Conservation (phyloP, 306 rosid genomes). For the Quercus robur region DNA sequence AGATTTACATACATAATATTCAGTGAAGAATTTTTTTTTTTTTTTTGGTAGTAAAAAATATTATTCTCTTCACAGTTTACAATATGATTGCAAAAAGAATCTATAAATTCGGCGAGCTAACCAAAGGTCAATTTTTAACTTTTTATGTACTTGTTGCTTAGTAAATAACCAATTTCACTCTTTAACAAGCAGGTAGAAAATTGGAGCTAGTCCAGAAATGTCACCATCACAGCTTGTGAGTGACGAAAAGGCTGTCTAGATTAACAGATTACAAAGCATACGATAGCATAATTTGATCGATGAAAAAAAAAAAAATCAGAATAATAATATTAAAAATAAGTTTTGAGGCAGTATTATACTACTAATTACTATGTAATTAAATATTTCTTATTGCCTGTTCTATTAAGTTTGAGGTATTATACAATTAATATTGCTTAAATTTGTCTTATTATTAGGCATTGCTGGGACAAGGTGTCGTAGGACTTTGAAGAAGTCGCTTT, state of each 20-base stretch:
- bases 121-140: neutral
- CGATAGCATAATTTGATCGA: neutral
- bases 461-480: conserved; percentile 10
- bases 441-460: no score
- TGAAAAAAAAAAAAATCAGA: neutral
- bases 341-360: neutral
- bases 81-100: neutral
- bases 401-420: no score
- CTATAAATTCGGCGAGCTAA: neutral
- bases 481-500: conserved; percentile 28
- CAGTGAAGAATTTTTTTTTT: neutral
- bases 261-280: neutral
- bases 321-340: neutral
- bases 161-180: neutral
- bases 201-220: conserved; percentile 9
- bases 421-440: no score
- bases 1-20: neutral
- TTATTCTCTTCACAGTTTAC: neutral
- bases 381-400: neutral
- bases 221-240: neutral
- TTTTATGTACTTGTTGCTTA: neutral
- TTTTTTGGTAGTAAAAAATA: neutral
- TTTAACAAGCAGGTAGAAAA: neutral
- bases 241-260: neutral
- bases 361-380: neutral